Evolutionary conservation across 805 yeast species (phyloP).

Genomic region (Candida odintsovae): DNA sequence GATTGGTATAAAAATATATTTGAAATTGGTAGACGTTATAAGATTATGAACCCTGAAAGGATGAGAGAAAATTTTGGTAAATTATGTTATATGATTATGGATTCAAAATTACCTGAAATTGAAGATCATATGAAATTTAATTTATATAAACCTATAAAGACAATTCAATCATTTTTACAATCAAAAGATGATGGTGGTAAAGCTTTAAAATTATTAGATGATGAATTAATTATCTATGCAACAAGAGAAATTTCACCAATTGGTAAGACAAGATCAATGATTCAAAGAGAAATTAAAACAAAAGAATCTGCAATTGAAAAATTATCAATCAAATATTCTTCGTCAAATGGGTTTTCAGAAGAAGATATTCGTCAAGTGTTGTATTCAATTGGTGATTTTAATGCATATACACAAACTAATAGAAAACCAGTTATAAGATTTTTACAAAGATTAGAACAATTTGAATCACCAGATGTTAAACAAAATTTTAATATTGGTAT

Average conservation of each 20-base stretch:
- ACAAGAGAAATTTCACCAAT: conserved; percentile 61
- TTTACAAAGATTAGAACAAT: conserved; percentile 43
- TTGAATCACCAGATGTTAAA: conserved; percentile 39
- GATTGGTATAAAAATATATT: conserved; percentile 68
- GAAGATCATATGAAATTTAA: conserved; percentile 70
- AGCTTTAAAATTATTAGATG: conserved; percentile 45
- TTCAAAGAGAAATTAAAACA: conserved; percentile 53
- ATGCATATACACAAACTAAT: conserved; percentile 64
- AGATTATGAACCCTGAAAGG: conserved; percentile 78
- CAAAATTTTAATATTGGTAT: conserved; percentile 51
- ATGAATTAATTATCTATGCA: conserved; percentile 54
- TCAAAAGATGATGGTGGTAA: conserved; percentile 32
- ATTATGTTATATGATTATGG: conserved; percentile 81
- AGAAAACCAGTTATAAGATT: conserved; percentile 62
- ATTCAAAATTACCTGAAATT: conserved; percentile 68
- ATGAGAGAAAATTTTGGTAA: conserved; percentile 79
- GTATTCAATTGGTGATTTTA: conserved; percentile 76
- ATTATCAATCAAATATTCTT: conserved; percentile 44
- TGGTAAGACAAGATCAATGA: conserved; percentile 45
- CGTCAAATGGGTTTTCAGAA: conserved; percentile 34
- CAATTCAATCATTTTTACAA: conserved; percentile 45
- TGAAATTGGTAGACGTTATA: conserved; percentile 76
- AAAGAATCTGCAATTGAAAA: conserved; percentile 68
- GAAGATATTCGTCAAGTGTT: conserved; percentile 68
- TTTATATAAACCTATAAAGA: conserved; percentile 63